Evolutionary conservation across 805 yeast species (phyloP).

Genomic region (Candida morakotiae): DNA sequence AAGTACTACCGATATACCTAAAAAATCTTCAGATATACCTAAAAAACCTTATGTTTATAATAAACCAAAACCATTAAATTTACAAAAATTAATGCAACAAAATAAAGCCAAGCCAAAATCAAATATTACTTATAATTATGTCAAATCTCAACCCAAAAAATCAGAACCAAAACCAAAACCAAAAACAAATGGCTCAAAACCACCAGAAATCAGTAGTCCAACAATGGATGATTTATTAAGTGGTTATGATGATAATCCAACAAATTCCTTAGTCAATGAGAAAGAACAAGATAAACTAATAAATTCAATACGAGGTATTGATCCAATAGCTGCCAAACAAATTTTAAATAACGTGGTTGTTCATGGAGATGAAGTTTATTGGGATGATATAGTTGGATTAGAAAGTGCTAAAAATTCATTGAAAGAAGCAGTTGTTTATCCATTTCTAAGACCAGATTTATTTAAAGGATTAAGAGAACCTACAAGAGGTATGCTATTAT

Average conservation of each 20-base stretch:
- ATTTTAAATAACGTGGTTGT: slow-evolving; percentile 85
- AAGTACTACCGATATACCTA: slow-evolving; percentile 20
- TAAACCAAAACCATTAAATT: slow-evolving; percentile 37
- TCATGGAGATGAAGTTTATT: slow-evolving; percentile 83
- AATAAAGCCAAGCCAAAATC: slow-evolving; percentile 11
- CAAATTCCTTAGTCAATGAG: slow-evolving; percentile 16
- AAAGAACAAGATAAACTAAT: slow-evolving; percentile 37
- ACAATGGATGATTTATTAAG: slow-evolving; percentile 23
- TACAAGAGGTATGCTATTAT: slow-evolving; percentile 89
- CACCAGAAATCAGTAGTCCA: slow-evolving; percentile 15
- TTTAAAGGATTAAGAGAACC: slow-evolving; percentile 92
- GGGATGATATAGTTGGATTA: slow-evolving; percentile 95
- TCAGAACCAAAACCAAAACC: slow-evolving; percentile 11
- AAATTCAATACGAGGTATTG: slow-evolving; percentile 64
- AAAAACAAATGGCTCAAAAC: slow-evolving; percentile 6
- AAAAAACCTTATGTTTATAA: slow-evolving; percentile 24
- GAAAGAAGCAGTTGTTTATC: slow-evolving; percentile 94
- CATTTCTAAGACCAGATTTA: slow-evolving; percentile 89
- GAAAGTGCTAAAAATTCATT: slow-evolving; percentile 83
- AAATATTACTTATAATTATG: slow-evolving; percentile 31
- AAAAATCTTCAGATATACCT: slow-evolving; percentile 17
- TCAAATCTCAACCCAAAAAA: slow-evolving; percentile 9
- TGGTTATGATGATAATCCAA: slow-evolving; percentile 21
- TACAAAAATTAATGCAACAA: slow-evolving; percentile 27
- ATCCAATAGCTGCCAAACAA: slow-evolving; percentile 72